A percentile compares a stretch with the other conserved stretches of the same genome.
Conservation (phyloP, 129 eudicot species). For the Escallonia herrerae region DNA sequence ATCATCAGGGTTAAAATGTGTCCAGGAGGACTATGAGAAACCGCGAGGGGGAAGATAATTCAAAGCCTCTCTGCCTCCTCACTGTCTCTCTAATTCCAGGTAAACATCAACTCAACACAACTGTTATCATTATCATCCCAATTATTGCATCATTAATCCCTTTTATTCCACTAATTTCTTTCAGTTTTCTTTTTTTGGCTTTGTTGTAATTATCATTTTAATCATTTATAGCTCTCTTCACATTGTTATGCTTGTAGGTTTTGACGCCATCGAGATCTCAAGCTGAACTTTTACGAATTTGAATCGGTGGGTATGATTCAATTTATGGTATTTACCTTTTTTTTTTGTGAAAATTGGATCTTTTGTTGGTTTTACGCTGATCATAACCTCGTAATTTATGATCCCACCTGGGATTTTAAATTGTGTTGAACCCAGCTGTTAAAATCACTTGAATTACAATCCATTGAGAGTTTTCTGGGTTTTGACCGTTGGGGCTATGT, state of each 20-base stretch:
- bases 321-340: neutral
- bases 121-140: too few relatives aligned
- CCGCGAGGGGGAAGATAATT: constrained; percentile 31
- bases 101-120: neutral
- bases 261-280: constrained; percentile 26
- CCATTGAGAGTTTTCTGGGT: neutral
- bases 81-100: constrained; percentile 16
- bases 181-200: too few relatives aligned
- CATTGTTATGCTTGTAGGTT: neutral
- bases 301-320: constrained; percentile 23
- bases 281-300: constrained; percentile 18
- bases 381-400: neutral
- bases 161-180: too few relatives aligned
- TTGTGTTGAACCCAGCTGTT: constrained; percentile 2
- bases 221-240: neutral
- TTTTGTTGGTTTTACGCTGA: neutral
- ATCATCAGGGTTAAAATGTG: neutral
- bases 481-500: neutral
- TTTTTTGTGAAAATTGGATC: neutral
- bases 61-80: constrained; percentile 25
- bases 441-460: constrained; percentile 2
- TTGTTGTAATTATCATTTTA: too few relatives aligned
- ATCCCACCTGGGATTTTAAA: neutral
- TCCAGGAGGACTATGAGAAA: neutral
- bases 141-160: too few relatives aligned